Conservation (phyloP, 202 grass and related monocot genomes). For the Digitaria exilis region DNA sequence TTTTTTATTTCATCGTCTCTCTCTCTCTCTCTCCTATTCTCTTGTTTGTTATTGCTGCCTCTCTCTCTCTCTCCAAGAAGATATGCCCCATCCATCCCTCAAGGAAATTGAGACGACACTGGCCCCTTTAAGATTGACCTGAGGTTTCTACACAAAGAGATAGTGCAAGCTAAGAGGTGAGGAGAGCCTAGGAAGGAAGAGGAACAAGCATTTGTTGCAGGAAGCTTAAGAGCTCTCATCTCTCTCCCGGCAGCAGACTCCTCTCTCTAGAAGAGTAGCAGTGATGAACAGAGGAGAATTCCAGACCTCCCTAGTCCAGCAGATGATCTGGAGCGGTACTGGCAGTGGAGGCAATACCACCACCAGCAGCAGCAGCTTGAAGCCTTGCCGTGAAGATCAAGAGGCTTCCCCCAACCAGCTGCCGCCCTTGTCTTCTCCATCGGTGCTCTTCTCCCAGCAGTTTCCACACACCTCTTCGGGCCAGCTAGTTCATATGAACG, state of each 20-base stretch:
- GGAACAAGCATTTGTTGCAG: constrained; percentile 33
- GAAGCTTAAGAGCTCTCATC: constrained; percentile 10
- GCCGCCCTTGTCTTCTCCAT: constrained; percentile 61
- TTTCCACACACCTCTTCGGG: constrained; percentile 42
- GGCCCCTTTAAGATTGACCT: constrained; percentile 52
- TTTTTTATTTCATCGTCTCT: constrained; percentile 36
- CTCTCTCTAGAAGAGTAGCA: not conserved
- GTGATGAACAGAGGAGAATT: constrained; percentile 59
- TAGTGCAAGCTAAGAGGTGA: not conserved
- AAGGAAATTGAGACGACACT: constrained; percentile 40
- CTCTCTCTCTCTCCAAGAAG: constrained; percentile 22
- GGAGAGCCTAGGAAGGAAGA: constrained; percentile 13
- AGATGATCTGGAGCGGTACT: constrained; percentile 66
- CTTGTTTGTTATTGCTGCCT: constrained; percentile 16
- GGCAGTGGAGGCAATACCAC: not conserved
- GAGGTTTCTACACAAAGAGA: constrained; percentile 32
- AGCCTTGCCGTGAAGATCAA: constrained; percentile 56
- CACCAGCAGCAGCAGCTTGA: constrained; percentile 31
- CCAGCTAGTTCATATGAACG: constrained; percentile 41
- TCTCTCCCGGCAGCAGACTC: not conserved
- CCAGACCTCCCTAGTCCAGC: constrained; percentile 72
- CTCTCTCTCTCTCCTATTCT: not conserved
- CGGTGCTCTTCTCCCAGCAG: constrained; percentile 61
- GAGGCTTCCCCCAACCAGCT: constrained; percentile 50
- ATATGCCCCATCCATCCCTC: constrained; percentile 33